phyloP scores from a whole-genome alignment of 768 basidiomycete species.

The Trametes maxima region DNA sequence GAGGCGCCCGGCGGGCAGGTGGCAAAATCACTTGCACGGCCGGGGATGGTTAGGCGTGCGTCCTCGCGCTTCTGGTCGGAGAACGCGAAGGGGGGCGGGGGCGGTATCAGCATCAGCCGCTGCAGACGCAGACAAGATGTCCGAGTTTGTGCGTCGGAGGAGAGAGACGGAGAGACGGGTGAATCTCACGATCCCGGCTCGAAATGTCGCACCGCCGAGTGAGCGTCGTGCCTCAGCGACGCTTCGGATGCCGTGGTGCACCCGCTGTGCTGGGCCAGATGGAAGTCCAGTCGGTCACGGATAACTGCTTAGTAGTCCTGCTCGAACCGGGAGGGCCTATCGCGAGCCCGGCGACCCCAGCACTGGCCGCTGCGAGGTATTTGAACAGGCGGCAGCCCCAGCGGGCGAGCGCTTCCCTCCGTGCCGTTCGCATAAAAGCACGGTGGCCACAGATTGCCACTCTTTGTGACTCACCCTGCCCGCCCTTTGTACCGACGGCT shows the following conservation, averaged over 20 bases:
- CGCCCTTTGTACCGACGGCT: conserved; percentile 10
- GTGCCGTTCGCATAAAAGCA: conserved; percentile 20
- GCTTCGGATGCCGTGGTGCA: not conserved
- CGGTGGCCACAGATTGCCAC: conserved; percentile 17
- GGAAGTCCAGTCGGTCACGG: not conserved
- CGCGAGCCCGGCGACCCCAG: not conserved
- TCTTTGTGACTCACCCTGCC: conserved; percentile 22
- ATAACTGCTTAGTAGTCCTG: too few species aligned
- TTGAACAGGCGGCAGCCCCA: not conserved
- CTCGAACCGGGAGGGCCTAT: too few species aligned
- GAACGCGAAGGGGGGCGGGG: conserved; percentile 1
- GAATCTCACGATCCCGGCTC: conserved; percentile 13
- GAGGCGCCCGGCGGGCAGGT: not conserved
- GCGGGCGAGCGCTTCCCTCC: conserved; percentile 21
- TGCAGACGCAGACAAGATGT: not conserved
- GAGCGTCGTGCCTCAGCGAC: not conserved
- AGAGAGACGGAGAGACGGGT: not conserved
- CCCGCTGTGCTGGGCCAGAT: conserved; percentile 1
- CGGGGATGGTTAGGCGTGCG: conserved; percentile 8
- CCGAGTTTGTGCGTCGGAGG: not conserved
- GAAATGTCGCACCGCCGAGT: conserved; percentile 10
- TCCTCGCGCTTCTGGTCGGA: conserved; percentile 17
- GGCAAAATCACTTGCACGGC: conserved; percentile 7
- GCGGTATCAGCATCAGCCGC: conserved; percentile 1
- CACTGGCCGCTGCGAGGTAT: not conserved